Evolutionary conservation across 306 rosid genomes (phyloP).

Genomic region (Cucurbita argyrosperma): DNA sequence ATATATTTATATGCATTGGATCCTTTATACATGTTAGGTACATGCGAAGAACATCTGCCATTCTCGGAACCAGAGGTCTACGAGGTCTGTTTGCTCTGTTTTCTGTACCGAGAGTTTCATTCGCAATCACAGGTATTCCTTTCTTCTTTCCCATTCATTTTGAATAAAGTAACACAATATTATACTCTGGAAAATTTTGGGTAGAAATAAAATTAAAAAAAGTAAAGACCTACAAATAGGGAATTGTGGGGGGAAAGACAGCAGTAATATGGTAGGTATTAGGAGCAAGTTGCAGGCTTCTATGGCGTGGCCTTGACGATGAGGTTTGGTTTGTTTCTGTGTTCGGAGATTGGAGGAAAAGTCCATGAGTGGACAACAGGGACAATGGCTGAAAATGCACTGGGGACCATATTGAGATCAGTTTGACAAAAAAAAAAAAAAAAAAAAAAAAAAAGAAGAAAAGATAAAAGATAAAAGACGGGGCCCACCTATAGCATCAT

Average conservation of each 20-base stretch:
- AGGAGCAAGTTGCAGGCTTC: not conserved
- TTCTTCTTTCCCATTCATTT: not conserved
- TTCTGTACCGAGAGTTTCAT: not conserved
- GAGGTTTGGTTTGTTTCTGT: not conserved
- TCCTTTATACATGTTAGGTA: not conserved
- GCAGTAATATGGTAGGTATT: not conserved
- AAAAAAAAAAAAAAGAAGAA: too few relatives aligned
- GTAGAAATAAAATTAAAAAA: not conserved
- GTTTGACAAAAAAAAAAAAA: not conserved
- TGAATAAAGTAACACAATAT: not conserved
- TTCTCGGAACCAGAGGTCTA: not conserved
- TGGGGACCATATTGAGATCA: conserved; percentile 2
- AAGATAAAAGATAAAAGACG: not conserved
- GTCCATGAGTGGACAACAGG: not conserved
- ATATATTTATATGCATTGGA: not conserved
- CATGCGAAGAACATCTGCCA: not conserved
- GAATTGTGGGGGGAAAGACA: not conserved
- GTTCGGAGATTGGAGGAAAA: not conserved
- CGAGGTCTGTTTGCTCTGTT: not conserved
- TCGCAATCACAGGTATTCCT: not conserved
- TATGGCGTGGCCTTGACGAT: not conserved
- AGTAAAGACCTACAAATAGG: not conserved
- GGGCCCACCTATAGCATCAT: not conserved
- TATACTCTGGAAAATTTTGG: not conserved
- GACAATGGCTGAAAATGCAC: not conserved